phyloP scores from a whole-genome alignment of 2,329 filamentous ascomycete species.

The Neopestalotiopsis sp. region DNA sequence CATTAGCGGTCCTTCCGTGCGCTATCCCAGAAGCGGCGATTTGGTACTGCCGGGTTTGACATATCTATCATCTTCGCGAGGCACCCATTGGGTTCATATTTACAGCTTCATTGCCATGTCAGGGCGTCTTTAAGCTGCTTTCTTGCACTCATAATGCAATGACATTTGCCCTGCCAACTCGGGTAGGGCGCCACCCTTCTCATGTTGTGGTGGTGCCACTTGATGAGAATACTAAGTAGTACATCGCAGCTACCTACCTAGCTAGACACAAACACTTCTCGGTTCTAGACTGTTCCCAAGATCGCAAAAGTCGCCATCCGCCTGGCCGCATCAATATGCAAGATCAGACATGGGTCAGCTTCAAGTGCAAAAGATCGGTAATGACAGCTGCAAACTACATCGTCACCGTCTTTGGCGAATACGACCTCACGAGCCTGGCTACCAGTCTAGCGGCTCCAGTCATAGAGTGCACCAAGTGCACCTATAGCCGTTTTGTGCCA shows the following conservation, averaged over 20 bases:
- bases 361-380: background rate
- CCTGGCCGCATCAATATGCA: background rate
- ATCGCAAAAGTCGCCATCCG: background rate
- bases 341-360: background rate
- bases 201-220: too few species aligned
- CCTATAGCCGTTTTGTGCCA: background rate
- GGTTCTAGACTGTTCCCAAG: background rate
- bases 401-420: constrained; percentile 1
- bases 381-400: background rate
- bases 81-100: background rate
- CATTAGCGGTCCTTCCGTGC: background rate
- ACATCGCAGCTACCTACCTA: too few species aligned
- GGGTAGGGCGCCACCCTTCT: too few species aligned
- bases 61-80: background rate
- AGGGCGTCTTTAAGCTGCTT: too few species aligned
- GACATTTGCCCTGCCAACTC: too few species aligned
- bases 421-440: background rate
- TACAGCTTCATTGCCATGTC: background rate
- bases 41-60: background rate
- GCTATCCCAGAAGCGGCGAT: background rate
- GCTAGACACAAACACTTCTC: background rate
- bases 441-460: background rate
- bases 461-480: background rate
- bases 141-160: too few species aligned
- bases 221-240: too few species aligned